Evolutionary conservation across 2,329 filamentous ascomycete genomes (phyloP).

Genomic region (Xylaria sp.): DNA sequence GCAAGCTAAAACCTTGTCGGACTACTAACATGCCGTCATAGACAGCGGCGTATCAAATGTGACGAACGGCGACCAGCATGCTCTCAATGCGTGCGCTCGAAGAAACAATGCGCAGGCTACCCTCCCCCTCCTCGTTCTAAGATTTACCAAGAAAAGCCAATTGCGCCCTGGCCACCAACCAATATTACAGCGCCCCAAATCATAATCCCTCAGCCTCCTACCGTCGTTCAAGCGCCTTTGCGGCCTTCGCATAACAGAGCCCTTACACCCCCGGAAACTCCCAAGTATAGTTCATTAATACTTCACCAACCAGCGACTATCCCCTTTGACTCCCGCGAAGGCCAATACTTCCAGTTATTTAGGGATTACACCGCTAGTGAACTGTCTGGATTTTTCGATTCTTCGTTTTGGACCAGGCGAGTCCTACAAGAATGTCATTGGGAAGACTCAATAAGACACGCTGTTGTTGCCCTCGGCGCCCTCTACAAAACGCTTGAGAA

Average conservation of each 20-base stretch:
- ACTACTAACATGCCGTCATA: slow-evolving; percentile 46
- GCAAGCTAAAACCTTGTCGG: not conserved
- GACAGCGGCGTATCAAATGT: slow-evolving; percentile 72
- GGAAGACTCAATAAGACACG: slow-evolving; percentile 70
- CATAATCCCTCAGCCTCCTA: slow-evolving; percentile 27
- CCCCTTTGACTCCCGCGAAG: slow-evolving; percentile 63
- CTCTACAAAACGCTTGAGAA: slow-evolving; percentile 75
- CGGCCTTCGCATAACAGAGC: slow-evolving; percentile 12
- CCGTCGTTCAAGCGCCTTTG: slow-evolving; percentile 1
- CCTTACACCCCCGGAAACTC: slow-evolving; percentile 53
- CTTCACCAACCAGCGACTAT: slow-evolving; percentile 60
- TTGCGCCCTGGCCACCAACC: slow-evolving; percentile 44
- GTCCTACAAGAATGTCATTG: slow-evolving; percentile 73
- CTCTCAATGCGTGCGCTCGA: slow-evolving; percentile 68
- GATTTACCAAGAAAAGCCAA: slow-evolving; percentile 57
- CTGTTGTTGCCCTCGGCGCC: slow-evolving; percentile 73
- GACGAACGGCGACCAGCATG: slow-evolving; percentile 72
- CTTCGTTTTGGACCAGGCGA: slow-evolving; percentile 71
- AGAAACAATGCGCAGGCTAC: slow-evolving; percentile 70
- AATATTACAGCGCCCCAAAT: slow-evolving; percentile 16
- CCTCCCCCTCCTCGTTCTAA: slow-evolving; percentile 65
- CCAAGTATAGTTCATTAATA: slow-evolving; percentile 47
- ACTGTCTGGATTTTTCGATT: slow-evolving; percentile 75
- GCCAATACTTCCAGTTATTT: slow-evolving; percentile 72
- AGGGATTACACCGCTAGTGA: slow-evolving; percentile 70